Percentiles rank a stretch among this genome's conserved stretches.
Conservation (phyloP, 805 yeast species). For the Candida namnaoensis region DNA sequence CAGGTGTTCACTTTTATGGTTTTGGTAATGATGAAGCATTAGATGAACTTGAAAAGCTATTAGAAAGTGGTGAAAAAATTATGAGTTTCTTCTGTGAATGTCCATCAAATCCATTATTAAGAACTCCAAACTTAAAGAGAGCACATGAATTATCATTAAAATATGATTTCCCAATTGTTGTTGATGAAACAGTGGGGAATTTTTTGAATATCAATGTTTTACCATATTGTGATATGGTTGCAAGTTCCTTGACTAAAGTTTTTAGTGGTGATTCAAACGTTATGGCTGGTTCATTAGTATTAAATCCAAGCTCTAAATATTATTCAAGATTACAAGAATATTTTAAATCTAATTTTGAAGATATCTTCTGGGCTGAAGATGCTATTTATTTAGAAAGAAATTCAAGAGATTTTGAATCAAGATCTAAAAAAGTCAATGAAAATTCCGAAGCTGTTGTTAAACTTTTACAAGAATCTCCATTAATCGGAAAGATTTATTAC, state of each 20-base stretch:
- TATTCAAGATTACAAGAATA: conserved; percentile 42
- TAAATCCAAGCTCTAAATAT: conserved; percentile 55
- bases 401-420: conserved; percentile 74
- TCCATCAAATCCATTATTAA: conserved; percentile 90
- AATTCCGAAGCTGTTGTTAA: conserved; percentile 49
- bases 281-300: conserved; percentile 83
- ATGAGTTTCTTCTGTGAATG: conserved; percentile 83
- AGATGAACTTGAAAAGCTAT: conserved; percentile 50
- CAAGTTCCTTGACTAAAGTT: conserved; percentile 81
- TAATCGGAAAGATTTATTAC: conserved; percentile 61
- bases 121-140: conserved; percentile 68
- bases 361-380: conserved; percentile 87
- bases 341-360: conserved; percentile 52
- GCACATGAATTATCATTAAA: conserved; percentile 59
- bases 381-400: conserved; percentile 88
- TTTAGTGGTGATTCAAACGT: conserved; percentile 94
- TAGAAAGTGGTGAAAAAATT: conserved; percentile 59
- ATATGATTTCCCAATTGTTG: conserved; percentile 68
- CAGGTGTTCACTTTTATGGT: conserved; percentile 83
- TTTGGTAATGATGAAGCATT: conserved; percentile 69
- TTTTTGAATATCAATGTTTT: conserved; percentile 75
- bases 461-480: conserved; percentile 33
- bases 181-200: conserved; percentile 95
- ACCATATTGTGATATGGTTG: conserved; percentile 80
- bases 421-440: conserved; percentile 45